These are phyloP conservation scores for Lactarius psammicola DNA, from an alignment of 768 basidiomycete species.

Conservation along the genomic window DNA sequence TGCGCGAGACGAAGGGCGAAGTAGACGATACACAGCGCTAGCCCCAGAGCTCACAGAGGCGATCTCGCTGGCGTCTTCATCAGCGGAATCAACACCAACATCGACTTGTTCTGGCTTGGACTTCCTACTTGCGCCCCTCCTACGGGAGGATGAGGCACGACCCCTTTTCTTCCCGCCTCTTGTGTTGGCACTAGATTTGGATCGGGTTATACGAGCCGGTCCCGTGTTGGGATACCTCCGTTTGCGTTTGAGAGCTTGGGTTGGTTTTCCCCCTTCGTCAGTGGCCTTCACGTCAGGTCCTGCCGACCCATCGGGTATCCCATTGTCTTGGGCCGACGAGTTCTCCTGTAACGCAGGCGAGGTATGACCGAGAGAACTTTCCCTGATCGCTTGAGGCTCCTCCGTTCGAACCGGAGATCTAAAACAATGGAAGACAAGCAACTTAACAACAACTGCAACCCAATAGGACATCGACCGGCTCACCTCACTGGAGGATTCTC, in stretches of 20 bases:
- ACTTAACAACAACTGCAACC: neutral
- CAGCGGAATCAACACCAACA: slow-evolving; percentile 23
- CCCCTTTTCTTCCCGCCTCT: slow-evolving; percentile 12
- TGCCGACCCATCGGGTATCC: neutral
- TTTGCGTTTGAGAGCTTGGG: slow-evolving; percentile 32
- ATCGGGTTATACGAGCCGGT: slow-evolving; percentile 31
- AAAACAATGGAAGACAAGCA: neutral
- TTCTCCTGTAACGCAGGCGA: neutral
- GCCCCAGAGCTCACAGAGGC: slow-evolving; percentile 41
- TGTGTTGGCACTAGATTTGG: slow-evolving; percentile 25
- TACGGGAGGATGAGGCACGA: neutral
- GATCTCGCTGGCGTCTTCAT: slow-evolving; percentile 31
- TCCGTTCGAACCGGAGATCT: neutral
- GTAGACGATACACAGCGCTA: slow-evolving; percentile 39
- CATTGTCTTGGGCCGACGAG: neutral
- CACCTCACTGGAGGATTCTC: slow-evolving; percentile 4
- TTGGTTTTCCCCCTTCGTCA: neutral
- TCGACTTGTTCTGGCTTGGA: slow-evolving; percentile 2
- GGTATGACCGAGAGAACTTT: neutral
- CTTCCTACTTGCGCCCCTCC: slow-evolving; percentile 13
- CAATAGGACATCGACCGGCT: neutral
- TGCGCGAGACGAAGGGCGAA: slow-evolving; percentile 37
- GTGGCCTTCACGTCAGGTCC: slow-evolving; percentile 3
- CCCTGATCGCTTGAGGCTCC: neutral
- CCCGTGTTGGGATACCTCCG: slow-evolving; percentile 23